Evolutionary conservation across 371 early-diverging fungal species (phyloP), one percentile per base, ranked within the genome.

Genomic region (Mucor plumbeus): DNA sequence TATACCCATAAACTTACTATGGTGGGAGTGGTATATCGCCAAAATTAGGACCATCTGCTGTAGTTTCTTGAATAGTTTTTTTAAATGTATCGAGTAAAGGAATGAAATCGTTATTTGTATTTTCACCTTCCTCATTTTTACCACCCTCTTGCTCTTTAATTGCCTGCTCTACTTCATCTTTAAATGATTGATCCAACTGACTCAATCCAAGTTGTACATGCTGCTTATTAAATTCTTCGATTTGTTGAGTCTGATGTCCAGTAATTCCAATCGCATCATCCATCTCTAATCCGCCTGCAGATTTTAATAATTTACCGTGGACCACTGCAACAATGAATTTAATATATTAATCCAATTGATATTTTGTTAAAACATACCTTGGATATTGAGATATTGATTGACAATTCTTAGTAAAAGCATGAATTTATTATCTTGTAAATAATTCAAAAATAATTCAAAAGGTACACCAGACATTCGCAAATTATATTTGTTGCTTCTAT

Each of bases 361-460:
- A 36, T 1, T 7, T 11, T 14, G 10, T 26, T 26, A 41, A 41
- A 41, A 19, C 43, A 56, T 68, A 85, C 87, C 93, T 77, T 92
- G 84, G 44, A 99, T 95, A 65, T 92, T 89, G 35, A 99, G 71
- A 71, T 95, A 89, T 75, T 95, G 95, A 76, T 98, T 98, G 41
- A 98, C 88, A 11, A 99, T 85, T 69, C 95, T 87, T 60, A 98
- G 85, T 63, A 99, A 75, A 50, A 95, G 82, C 72, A 92, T 90
- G 65, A 93, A 89, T 67, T 92, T 88, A 79, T 95, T 95, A 65
- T 96, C 95, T 79, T 98, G 95, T 61, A 99, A 78, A 77, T 94
- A 99, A 64, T 92, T 87, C 61, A 99, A 80, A 64, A 99, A 85
- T 17, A 99, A 88, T 77, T 95, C 94, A 70, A 94, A 94, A 0